Percentiles rank a stretch among this genome's conserved stretches.
These are phyloP conservation scores for Suillus discolor DNA, from an alignment of 768 basidiomycete species.

Conservation along the genomic window DNA sequence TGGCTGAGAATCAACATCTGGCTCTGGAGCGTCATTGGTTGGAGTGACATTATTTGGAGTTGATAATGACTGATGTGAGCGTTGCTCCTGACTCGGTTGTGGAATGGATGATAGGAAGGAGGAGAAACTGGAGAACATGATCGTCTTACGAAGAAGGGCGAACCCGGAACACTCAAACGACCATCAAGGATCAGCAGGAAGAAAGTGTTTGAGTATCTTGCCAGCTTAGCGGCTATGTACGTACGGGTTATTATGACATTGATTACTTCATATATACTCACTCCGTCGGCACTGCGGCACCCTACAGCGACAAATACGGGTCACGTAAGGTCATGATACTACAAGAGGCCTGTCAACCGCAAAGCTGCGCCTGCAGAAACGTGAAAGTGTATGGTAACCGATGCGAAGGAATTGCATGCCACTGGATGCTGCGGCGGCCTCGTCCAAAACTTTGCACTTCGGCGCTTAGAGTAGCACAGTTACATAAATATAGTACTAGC, in stretches of 20 bases:
- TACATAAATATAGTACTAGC: not conserved
- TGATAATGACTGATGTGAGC: slow-evolving; percentile 23
- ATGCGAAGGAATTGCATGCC: not conserved
- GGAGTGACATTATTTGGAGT: slow-evolving; percentile 10
- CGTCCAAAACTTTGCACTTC: not conserved
- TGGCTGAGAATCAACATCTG: slow-evolving; percentile 13
- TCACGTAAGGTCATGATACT: not conserved
- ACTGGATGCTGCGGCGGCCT: not conserved
- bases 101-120: slow-evolving; percentile 52
- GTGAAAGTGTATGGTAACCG: not conserved
- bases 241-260: slow-evolving; percentile 1
- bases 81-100: slow-evolving; percentile 34
- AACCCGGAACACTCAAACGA: slow-evolving; percentile 4
- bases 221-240: not conserved
- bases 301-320: not conserved
- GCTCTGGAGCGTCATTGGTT: slow-evolving; percentile 13
- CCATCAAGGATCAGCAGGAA: slow-evolving; percentile 7
- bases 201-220: not conserved
- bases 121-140: slow-evolving; percentile 57
- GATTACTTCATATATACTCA: not conserved
- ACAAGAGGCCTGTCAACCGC: not conserved
- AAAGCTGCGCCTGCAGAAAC: not conserved
- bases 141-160: not conserved
- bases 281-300: not conserved
- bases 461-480: not conserved